Conservation (phyloP, 805 yeast genomes). For the Ogataea paraovalis region DNA sequence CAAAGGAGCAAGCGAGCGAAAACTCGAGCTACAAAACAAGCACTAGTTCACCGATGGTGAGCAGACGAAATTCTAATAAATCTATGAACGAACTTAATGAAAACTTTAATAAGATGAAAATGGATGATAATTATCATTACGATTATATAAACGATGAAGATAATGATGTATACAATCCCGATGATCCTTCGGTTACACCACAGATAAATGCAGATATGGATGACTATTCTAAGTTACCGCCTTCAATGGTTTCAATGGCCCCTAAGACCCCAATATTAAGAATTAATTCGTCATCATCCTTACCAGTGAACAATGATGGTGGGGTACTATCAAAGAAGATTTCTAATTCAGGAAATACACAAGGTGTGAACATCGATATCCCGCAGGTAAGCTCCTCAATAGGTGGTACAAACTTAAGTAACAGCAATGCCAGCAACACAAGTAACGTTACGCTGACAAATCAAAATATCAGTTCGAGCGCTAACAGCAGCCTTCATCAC, state of each 20-base stretch:
- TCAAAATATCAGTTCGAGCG: background rate
- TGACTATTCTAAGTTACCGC: conserved; percentile 24
- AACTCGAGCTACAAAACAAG: conserved; percentile 14
- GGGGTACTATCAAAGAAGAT: conserved; percentile 3
- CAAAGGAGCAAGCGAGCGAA: conserved; percentile 15
- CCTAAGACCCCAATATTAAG: conserved; percentile 33
- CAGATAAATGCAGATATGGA: conserved; percentile 13
- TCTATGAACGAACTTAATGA: conserved; percentile 17
- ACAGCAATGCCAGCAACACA: background rate
- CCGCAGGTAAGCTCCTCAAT: background rate
- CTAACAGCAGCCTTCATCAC: conserved; percentile 6
- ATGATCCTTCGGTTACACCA: conserved; percentile 6
- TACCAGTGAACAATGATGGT: conserved; percentile 9
- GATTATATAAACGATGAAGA: conserved; percentile 22
- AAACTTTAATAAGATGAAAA: conserved; percentile 16
- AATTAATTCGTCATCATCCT: conserved; percentile 29
- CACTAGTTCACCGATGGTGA: conserved; percentile 18
- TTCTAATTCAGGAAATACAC: background rate
- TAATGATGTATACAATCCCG: conserved; percentile 1
- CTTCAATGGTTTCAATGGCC: conserved; percentile 31
- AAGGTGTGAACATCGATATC: conserved; percentile 3
- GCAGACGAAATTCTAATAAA: conserved; percentile 24
- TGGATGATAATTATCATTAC: conserved; percentile 16
- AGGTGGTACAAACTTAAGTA: background rate
- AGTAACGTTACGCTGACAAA: background rate